A percentile compares a stretch with the other conserved stretches of the same genome.
Conservation (phyloP, 257 asterid species). For the Nicotiana knightiana region DNA sequence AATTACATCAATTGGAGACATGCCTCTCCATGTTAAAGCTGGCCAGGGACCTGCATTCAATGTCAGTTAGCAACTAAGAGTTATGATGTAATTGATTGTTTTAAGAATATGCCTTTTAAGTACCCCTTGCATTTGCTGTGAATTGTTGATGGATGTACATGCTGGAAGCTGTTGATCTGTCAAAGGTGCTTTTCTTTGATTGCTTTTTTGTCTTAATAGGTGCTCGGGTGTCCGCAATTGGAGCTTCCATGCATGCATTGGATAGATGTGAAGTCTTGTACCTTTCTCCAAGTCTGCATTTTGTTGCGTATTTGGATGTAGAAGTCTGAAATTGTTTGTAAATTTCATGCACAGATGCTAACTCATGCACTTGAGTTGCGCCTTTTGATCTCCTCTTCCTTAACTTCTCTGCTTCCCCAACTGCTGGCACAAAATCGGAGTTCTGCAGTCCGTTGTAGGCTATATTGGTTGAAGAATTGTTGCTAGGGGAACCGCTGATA, state of each 20-base stretch:
- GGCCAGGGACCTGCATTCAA: conserved; percentile 52
- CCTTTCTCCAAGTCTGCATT: conserved; percentile 20
- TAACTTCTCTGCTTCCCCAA: conserved; percentile 38
- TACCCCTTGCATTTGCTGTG: conserved; percentile 37
- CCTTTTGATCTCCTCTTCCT: conserved; percentile 49
- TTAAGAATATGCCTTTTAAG: neutral
- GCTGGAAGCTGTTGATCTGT: conserved; percentile 32
- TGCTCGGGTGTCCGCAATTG: conserved; percentile 35
- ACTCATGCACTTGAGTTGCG: conserved; percentile 35
- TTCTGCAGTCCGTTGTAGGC: conserved; percentile 27
- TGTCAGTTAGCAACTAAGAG: neutral
- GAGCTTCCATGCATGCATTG: conserved; percentile 46
- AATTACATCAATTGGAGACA: conserved; percentile 40
- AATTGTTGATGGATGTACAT: conserved; percentile 23
- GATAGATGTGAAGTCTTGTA: conserved; percentile 27
- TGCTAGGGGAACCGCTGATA: conserved; percentile 18
- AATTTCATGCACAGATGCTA: conserved; percentile 37
- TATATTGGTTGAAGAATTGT: conserved; percentile 18
- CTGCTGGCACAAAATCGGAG: conserved; percentile 28
- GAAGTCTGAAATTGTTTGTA: conserved; percentile 28
- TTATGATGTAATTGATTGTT: neutral
- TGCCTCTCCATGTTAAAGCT: conserved; percentile 45
- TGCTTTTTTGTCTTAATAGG: conserved; percentile 45
- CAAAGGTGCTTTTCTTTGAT: conserved; percentile 39
- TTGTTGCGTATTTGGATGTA: conserved; percentile 25